phyloP scores from a whole-genome alignment of 768 basidiomycete species.

The Piloderma croceum region DNA sequence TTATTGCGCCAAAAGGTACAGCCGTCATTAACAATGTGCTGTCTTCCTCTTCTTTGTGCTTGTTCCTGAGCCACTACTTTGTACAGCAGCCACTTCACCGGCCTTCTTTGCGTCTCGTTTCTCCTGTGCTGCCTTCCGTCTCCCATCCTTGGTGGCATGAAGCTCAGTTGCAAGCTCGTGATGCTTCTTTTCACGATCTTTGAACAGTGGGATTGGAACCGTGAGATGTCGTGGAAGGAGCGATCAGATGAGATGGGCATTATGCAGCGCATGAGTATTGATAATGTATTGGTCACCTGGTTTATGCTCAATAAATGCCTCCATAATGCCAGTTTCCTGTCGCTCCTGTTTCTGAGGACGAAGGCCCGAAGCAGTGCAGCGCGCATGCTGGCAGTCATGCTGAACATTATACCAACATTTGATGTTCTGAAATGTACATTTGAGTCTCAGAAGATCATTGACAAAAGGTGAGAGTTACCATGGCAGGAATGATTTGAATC shows the following conservation, averaged over 20 bases:
- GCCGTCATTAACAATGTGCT: too few relatives aligned
- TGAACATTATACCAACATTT: conserved; percentile 19
- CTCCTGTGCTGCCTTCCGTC: too few relatives aligned
- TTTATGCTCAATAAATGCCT: conserved; percentile 15
- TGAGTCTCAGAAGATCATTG: too few relatives aligned
- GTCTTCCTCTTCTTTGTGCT: too few relatives aligned
- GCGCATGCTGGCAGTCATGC: conserved; percentile 16
- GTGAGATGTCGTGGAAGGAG: conserved; percentile 3
- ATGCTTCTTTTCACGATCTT: background rate
- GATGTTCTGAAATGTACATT: too few relatives aligned
- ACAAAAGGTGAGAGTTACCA: conserved; percentile 4
- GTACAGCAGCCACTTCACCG: too few relatives aligned
- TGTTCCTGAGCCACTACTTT: too few relatives aligned
- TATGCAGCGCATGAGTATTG: conserved; percentile 19
- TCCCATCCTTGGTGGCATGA: too few relatives aligned
- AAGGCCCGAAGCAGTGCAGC: conserved; percentile 10
- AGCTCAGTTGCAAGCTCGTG: conserved; percentile 1
- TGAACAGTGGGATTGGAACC: background rate
- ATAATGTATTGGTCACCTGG: conserved; percentile 15
- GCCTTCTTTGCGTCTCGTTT: too few relatives aligned
- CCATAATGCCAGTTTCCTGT: conserved; percentile 6
- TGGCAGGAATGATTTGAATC: conserved; percentile 1
- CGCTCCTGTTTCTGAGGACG: conserved; percentile 16
- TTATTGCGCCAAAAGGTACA: too few relatives aligned
- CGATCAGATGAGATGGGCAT: background rate